Conservation (phyloP, 140 eudicot genomes). For the Oenanthe javanica region DNA sequence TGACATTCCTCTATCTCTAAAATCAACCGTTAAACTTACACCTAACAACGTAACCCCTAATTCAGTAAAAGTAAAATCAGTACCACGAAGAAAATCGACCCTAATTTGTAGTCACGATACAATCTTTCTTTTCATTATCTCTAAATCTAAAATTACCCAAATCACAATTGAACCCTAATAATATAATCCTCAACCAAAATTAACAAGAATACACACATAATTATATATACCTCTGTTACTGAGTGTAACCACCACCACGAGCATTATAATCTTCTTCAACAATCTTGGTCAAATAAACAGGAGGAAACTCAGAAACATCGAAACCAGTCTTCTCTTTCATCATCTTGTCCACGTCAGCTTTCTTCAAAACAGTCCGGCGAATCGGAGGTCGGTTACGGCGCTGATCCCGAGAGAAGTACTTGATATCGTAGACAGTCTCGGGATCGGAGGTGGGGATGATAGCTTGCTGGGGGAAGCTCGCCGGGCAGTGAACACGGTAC, state of each 20-base stretch:
- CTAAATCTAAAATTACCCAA: neutral
- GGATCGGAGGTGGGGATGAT: slow-evolving; percentile 78
- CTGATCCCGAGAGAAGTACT: slow-evolving; percentile 84
- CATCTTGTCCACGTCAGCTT: slow-evolving; percentile 68
- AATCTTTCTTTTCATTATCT: neutral
- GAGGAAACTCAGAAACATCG: slow-evolving; percentile 70
- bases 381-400: slow-evolving; percentile 94
- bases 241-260: slow-evolving; percentile 11
- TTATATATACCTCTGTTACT: neutral
- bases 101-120: neutral
- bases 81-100: neutral
- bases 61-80: neutral
- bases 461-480: slow-evolving; percentile 53
- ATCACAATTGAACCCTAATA: neutral
- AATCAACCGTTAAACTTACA: neutral
- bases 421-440: slow-evolving; percentile 75
- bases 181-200: neutral
- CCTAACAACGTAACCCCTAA: neutral
- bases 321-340: slow-evolving; percentile 47
- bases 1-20: neutral
- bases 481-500: slow-evolving; percentile 82
- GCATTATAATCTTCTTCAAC: slow-evolving; percentile 19
- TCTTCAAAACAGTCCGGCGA: slow-evolving; percentile 59
- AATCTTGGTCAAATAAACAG: slow-evolving; percentile 49
- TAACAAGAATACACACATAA: neutral